Conservation (phyloP, 2,329 filamentous ascomycete genomes). For the Raffaelea albimanens region DNA sequence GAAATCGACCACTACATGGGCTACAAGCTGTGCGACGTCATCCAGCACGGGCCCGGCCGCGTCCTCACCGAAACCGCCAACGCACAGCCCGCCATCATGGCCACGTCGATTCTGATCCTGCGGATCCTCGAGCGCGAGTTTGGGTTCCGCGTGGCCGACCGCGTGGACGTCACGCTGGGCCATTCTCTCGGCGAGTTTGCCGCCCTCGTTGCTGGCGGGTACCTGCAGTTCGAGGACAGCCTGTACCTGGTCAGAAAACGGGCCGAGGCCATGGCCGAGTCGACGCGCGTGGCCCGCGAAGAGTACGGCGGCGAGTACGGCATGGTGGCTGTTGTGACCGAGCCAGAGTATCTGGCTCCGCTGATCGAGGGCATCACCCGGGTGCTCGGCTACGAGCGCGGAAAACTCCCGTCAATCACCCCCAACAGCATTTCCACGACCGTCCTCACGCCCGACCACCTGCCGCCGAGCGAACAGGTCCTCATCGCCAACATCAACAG, state of each 20-base stretch:
- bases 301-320: constrained; percentile 74
- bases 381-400: constrained; percentile 59
- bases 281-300: constrained; percentile 56
- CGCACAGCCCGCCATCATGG: constrained; percentile 93
- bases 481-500: constrained; percentile 90
- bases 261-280: constrained; percentile 75
- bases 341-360: constrained; percentile 61
- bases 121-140: constrained; percentile 81
- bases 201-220: constrained; percentile 75
- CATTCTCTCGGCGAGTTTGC: constrained; percentile 93
- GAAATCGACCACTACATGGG: constrained; percentile 75
- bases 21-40: constrained; percentile 66
- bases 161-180: constrained; percentile 75
- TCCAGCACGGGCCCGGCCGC: constrained; percentile 69
- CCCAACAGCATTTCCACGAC: not conserved
- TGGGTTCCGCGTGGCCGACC: constrained; percentile 58
- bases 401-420: not conserved
- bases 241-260: constrained; percentile 66
- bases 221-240: constrained; percentile 69
- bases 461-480: constrained; percentile 76
- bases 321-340: constrained; percentile 89
- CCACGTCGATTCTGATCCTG: constrained; percentile 81
- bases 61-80: constrained; percentile 73
- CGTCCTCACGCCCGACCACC: not conserved
- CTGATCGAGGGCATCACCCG: constrained; percentile 68